Conservation (phyloP, 2,329 filamentous ascomycete species). For the Aspergillus persii region DNA sequence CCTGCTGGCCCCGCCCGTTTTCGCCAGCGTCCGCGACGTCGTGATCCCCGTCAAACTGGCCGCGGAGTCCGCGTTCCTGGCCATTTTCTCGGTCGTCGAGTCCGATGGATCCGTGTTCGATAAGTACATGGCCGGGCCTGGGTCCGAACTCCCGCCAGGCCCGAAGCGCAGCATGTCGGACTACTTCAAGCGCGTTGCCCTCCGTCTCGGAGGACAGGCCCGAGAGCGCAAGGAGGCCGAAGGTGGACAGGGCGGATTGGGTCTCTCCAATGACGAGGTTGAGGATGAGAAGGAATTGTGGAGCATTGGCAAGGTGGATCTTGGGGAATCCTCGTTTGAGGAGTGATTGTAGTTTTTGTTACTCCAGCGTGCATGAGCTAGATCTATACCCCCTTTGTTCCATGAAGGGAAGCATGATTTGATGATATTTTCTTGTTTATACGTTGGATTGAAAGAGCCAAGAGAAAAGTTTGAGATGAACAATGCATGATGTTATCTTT, state of each 20-base stretch:
- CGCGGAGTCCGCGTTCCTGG: conserved; percentile 89
- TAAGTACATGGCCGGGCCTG: conserved; percentile 74
- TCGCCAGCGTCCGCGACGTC: conserved; percentile 82
- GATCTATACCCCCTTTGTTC: conserved; percentile 27
- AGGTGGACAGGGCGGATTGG: conserved; percentile 80
- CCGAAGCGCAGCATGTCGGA: conserved; percentile 89
- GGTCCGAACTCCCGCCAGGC: conserved; percentile 64
- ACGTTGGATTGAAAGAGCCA: neutral
- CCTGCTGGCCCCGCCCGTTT: conserved; percentile 77
- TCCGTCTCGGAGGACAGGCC: conserved; percentile 80
- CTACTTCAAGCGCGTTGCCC: conserved; percentile 91
- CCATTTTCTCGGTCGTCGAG: conserved; percentile 85
- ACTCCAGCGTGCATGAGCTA: conserved; percentile 14
- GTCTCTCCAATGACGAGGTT: conserved; percentile 82
- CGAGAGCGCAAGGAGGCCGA: conserved; percentile 88
- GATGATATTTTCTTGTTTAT: neutral
- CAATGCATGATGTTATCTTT: neutral
- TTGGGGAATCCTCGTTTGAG: conserved; percentile 57
- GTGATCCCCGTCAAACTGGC: conserved; percentile 95
- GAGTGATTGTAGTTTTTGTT: conserved; percentile 26
- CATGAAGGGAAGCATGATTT: conserved; percentile 3
- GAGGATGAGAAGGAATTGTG: conserved; percentile 96
- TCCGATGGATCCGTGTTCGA: conserved; percentile 85
- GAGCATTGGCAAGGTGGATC: conserved; percentile 88
- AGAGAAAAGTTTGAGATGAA: neutral